These are phyloP conservation scores for Brassica hybrid DNA, from an alignment of 441 rosid species.

Conservation along the genomic window DNA sequence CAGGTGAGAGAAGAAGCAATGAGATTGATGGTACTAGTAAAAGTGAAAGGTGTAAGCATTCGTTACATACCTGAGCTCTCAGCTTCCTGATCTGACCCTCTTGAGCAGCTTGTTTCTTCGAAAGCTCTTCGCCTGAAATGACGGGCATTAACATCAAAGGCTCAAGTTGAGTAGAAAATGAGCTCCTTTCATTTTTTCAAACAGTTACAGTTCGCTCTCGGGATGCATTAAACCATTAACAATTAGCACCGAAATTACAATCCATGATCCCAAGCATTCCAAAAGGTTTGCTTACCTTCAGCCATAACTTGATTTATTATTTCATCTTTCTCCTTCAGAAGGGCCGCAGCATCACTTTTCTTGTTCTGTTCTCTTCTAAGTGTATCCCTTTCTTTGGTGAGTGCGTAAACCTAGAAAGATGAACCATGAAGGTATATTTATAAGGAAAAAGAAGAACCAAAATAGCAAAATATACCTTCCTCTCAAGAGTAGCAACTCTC, in stretches of 20 bases:
- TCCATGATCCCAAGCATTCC: conserved; percentile 27
- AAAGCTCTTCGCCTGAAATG: conserved; percentile 94
- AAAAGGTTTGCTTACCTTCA: conserved; percentile 69
- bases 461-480: conserved; percentile 64
- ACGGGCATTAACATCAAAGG: conserved; percentile 27
- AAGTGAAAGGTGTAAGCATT: conserved; percentile 16
- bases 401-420: conserved; percentile 80
- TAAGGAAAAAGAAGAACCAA: conserved; percentile 15
- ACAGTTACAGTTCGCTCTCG: conserved; percentile 1
- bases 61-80: conserved; percentile 83
- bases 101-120: conserved; percentile 97
- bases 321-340: conserved; percentile 99
- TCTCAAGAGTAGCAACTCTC: conserved; percentile 92
- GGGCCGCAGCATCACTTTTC: conserved; percentile 96
- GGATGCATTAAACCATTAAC: conserved; percentile 7
- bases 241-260: conserved; percentile 2
- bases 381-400: conserved; percentile 97
- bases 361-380: conserved; percentile 96
- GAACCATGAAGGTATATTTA: conserved; percentile 20
- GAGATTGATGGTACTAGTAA: conserved; percentile 23
- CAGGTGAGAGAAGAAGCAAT: conserved; percentile 37
- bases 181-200: conserved; percentile 16
- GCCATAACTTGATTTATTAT: conserved; percentile 99
- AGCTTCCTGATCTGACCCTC: conserved; percentile 95
- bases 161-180: conserved; percentile 7